phyloP scores from a whole-genome alignment of 352 stramenopile species.

The Pythium sp. region DNA sequence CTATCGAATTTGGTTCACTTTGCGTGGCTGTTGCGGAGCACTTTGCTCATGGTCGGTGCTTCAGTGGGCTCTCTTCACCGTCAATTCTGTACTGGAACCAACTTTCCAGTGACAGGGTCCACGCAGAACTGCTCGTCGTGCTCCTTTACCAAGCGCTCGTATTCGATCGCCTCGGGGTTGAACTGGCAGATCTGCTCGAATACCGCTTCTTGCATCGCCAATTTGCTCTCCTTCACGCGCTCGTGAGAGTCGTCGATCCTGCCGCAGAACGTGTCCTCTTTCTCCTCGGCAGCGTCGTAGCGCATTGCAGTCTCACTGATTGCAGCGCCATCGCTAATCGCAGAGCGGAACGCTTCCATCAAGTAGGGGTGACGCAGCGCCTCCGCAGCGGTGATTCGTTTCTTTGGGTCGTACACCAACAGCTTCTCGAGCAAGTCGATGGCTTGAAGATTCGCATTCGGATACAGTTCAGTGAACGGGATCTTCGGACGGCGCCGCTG shows the following conservation, averaged over 20 bases:
- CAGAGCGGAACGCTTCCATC: conserved; percentile 60
- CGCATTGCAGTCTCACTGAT: conserved; percentile 19
- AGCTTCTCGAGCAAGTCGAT: conserved; percentile 76
- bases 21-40: neutral
- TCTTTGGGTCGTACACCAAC: conserved; percentile 58
- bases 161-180: conserved; percentile 63
- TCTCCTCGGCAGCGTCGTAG: conserved; percentile 51
- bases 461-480: conserved; percentile 72
- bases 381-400: conserved; percentile 88
- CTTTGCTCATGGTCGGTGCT: neutral
- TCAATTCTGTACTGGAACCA: conserved; percentile 40
- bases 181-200: conserved; percentile 81
- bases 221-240: conserved; percentile 51
- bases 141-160: conserved; percentile 51
- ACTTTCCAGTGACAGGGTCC: conserved; percentile 52
- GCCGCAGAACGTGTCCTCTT: conserved; percentile 61
- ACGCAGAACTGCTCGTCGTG: conserved; percentile 65
- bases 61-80: neutral
- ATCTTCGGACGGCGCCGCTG: conserved; percentile 55
- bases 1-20: neutral
- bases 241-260: conserved; percentile 76
- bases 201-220: conserved; percentile 73
- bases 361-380: conserved; percentile 95
- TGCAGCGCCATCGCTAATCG: conserved; percentile 15
- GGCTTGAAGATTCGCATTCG: conserved; percentile 63